Evolutionary conservation across 2,329 filamentous ascomycete genomes (phyloP).

Genomic region (Fusarium decemcellulare): DNA sequence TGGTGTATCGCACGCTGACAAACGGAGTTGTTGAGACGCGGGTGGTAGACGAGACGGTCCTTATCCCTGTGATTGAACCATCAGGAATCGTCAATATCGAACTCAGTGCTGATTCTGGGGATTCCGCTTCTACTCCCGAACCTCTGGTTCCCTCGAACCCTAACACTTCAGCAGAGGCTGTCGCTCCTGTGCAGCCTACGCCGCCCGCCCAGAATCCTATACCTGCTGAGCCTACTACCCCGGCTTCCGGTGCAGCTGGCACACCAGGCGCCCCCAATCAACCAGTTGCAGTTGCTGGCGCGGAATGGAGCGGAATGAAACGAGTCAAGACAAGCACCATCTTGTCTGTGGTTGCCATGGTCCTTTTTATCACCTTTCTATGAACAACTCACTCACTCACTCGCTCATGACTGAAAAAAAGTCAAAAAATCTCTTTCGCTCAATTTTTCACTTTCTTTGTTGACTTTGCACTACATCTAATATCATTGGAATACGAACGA

Average conservation of each 20-base stretch:
- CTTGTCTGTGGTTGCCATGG: slow-evolving; percentile 22
- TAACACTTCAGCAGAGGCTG: neutral
- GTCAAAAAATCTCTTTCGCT: too few relatives aligned
- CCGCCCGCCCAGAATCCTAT: neutral
- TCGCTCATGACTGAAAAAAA: too few relatives aligned
- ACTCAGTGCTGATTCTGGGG: neutral
- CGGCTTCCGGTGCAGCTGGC: slow-evolving; percentile 6
- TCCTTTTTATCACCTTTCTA: slow-evolving; percentile 26
- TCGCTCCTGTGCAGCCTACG: slow-evolving; percentile 1
- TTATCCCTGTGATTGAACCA: slow-evolving; percentile 19
- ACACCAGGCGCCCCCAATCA: slow-evolving; percentile 32
- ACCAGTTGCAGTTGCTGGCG: slow-evolving; percentile 9
- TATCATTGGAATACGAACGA: slow-evolving; percentile 3
- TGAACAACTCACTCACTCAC: slow-evolving; percentile 5
- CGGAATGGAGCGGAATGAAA: slow-evolving; percentile 23
- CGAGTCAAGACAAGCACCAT: slow-evolving; percentile 23
- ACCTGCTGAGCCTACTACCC: slow-evolving; percentile 9
- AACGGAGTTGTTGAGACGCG: slow-evolving; percentile 22
- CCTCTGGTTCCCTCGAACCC: neutral
- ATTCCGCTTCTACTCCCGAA: neutral
- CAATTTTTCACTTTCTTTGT: neutral
- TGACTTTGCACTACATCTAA: too few relatives aligned
- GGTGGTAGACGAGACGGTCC: slow-evolving; percentile 28
- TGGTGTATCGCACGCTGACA: slow-evolving; percentile 24
- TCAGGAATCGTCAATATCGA: neutral